A percentile compares a stretch with the other conserved stretches of the same genome.
These are phyloP conservation scores for Zymoseptoria crescenta DNA, from an alignment of 2,329 filamentous ascomycete genomes.

Conservation along the genomic window DNA sequence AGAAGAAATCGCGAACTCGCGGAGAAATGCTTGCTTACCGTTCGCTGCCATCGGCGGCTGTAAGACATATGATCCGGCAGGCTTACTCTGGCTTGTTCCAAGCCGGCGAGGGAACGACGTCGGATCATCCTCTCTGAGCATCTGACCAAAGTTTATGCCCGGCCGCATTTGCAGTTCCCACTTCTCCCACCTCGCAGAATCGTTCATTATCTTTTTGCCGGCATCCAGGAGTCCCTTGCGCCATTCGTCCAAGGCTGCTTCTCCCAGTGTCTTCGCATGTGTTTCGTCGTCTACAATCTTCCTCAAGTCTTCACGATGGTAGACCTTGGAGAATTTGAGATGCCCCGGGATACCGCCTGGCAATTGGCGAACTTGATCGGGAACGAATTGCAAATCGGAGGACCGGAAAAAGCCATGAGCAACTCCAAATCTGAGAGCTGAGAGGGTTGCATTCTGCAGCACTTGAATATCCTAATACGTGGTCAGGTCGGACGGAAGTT, in stretches of 20 bases:
- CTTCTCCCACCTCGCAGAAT: slow-evolving; percentile 65
- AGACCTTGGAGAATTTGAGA: slow-evolving; percentile 56
- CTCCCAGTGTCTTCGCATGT: slow-evolving; percentile 57
- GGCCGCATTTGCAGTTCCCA: slow-evolving; percentile 48
- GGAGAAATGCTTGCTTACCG: slow-evolving; percentile 20
- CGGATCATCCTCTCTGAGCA: slow-evolving; percentile 29
- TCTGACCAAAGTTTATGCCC: slow-evolving; percentile 21
- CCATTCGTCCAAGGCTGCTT: slow-evolving; percentile 67
- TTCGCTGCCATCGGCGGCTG: slow-evolving; percentile 12
- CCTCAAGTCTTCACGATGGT: slow-evolving; percentile 55
- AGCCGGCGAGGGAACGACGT: slow-evolving; percentile 21
- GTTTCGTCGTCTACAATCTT: slow-evolving; percentile 51
- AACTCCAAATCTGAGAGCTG: slow-evolving; percentile 58
- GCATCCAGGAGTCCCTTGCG: slow-evolving; percentile 62
- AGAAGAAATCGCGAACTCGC: slow-evolving; percentile 1
- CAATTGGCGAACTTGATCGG: slow-evolving; percentile 48
- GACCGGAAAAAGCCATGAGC: slow-evolving; percentile 58
- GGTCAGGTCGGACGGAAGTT: slow-evolving; percentile 5
- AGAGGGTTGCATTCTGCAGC: slow-evolving; percentile 51
- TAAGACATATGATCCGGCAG: slow-evolving; percentile 14
- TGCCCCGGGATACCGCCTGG: slow-evolving; percentile 40
- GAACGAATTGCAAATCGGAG: slow-evolving; percentile 52
- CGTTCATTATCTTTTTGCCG: slow-evolving; percentile 53
- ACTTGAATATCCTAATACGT: slow-evolving; percentile 59
- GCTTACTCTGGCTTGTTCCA: slow-evolving; percentile 16